A percentile compares a stretch with the other conserved stretches of the same genome.
These are phyloP conservation scores for Zygosaccharomyces sapae DNA, from an alignment of 1,139 yeast genomes.

Conservation along the genomic window DNA sequence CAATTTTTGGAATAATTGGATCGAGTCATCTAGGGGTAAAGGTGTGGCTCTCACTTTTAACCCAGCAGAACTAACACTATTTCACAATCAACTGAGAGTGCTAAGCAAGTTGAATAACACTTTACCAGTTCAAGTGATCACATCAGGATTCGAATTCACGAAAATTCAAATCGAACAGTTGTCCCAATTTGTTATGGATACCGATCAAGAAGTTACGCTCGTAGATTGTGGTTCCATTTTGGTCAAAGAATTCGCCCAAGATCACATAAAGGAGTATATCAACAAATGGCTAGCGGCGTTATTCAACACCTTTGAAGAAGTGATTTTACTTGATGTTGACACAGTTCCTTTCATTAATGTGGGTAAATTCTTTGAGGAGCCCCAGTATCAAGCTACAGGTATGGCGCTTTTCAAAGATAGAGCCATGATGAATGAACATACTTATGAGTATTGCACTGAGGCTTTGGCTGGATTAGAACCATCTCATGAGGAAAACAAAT, in stretches of 20 bases:
- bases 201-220: slow-evolving; percentile 44
- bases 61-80: slow-evolving; percentile 44
- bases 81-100: slow-evolving; percentile 44
- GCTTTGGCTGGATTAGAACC: slow-evolving; percentile 43
- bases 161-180: slow-evolving; percentile 17
- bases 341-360: slow-evolving; percentile 43
- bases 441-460: slow-evolving; percentile 34
- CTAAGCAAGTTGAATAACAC: slow-evolving; percentile 46
- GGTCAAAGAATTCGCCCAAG: slow-evolving; percentile 29
- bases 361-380: slow-evolving; percentile 39
- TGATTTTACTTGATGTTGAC: slow-evolving; percentile 50
- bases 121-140: slow-evolving; percentile 53
- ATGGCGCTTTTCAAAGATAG: slow-evolving; percentile 50
- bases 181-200: slow-evolving; percentile 11
- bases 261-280: slow-evolving; percentile 41
- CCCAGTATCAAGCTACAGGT: slow-evolving; percentile 42
- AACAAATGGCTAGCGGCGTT: slow-evolving; percentile 49
- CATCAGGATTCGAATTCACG: slow-evolving; percentile 37
- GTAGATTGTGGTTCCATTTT: slow-evolving; percentile 42
- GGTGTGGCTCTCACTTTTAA: slow-evolving; percentile 51
- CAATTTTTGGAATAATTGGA: slow-evolving; percentile 37
- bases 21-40: slow-evolving; percentile 38
- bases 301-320: slow-evolving; percentile 50
- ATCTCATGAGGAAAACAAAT: slow-evolving; percentile 40
- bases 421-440: slow-evolving; percentile 39